Base-by-base conservation (phyloP, 108 stramenopile species). In the Fragilaria radians region DNA sequence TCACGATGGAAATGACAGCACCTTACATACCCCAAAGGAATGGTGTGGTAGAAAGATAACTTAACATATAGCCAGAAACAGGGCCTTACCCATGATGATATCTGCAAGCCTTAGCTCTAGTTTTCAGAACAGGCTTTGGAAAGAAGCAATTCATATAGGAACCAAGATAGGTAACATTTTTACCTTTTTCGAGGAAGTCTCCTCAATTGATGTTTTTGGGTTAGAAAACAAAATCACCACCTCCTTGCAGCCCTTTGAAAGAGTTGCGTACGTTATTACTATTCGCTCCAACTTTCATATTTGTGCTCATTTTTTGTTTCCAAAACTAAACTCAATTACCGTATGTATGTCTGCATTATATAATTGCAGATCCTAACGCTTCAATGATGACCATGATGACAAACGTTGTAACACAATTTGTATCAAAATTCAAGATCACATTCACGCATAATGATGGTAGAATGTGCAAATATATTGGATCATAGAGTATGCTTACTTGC, bases 21-120 rank as follows among this genome's bases (percentile, higher is more conserved):
- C 26, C 47, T 5, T 29, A 49, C n/a, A 61, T 48, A 11, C 60
- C 60, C 24, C 60, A 61, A 33, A n/a, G 29, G 24, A 61, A 61
- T 28, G 47, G 60, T 28, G 47, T 61, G 4, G 60, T 46, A 18
- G 60, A 61, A 61, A 22, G 46, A 48, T 17, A 4, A 17, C 28
- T 63, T 29, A 28, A 5, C 4, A 55, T n/a, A n/a, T n/a, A 5
- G 5, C 4, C 19, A 25, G n/a, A n/a, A 29, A 31, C n/a, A 5
- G 54, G 29, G 54, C 26, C 17, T 9, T 31, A 7, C 27, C 54
- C 19, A 17, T 7, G 7, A 28, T 55, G 28, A 18, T 11, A 5
- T 14, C 27, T 9, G 29, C 28, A 5, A 7, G 54, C 9, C 9
- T 55, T 14, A 31, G 7, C 4, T 7, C 7, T 7, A 28, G 29